A percentile compares a stretch with the other conserved stretches of the same genome.
phyloP scores from a whole-genome alignment of 768 basidiomycete genomes.

The Suillus sp. region DNA sequence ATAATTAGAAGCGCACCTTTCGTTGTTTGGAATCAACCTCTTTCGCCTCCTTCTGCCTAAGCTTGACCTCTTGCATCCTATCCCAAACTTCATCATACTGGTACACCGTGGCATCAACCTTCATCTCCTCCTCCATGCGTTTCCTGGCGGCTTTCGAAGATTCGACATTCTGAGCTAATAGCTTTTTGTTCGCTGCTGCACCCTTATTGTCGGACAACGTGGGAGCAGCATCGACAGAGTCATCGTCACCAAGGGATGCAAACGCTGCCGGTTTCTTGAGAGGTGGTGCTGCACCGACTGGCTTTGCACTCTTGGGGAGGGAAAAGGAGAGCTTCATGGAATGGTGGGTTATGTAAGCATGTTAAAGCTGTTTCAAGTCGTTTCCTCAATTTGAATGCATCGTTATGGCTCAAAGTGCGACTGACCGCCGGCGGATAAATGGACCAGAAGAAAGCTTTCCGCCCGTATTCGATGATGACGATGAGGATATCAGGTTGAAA shows the following conservation, averaged over 20 bases:
- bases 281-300: conserved; percentile 53
- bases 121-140: conserved; percentile 77
- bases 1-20: conserved; percentile 54
- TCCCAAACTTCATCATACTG: conserved; percentile 98
- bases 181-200: conserved; percentile 52
- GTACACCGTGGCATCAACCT: conserved; percentile 80
- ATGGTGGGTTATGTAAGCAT: conserved; percentile 25
- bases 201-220: conserved; percentile 45
- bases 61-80: conserved; percentile 87
- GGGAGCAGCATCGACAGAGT: conserved; percentile 50
- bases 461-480: conserved; percentile 55
- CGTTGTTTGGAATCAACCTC: conserved; percentile 75
- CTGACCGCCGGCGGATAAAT: conserved; percentile 87
- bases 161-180: conserved; percentile 58
- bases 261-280: conserved; percentile 66
- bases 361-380: not conserved
- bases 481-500: conserved; percentile 25
- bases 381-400: not conserved
- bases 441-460: conserved; percentile 84
- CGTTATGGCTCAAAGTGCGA: conserved; percentile 53
- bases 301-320: conserved; percentile 56
- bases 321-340: conserved; percentile 92
- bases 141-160: conserved; percentile 68
- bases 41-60: conserved; percentile 70
- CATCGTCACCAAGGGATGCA: conserved; percentile 61